Percentiles rank a stretch among this genome's conserved stretches.
phyloP scores from a whole-genome alignment of 208 protist genomes.

The Paratrypanosoma confusum region DNA sequence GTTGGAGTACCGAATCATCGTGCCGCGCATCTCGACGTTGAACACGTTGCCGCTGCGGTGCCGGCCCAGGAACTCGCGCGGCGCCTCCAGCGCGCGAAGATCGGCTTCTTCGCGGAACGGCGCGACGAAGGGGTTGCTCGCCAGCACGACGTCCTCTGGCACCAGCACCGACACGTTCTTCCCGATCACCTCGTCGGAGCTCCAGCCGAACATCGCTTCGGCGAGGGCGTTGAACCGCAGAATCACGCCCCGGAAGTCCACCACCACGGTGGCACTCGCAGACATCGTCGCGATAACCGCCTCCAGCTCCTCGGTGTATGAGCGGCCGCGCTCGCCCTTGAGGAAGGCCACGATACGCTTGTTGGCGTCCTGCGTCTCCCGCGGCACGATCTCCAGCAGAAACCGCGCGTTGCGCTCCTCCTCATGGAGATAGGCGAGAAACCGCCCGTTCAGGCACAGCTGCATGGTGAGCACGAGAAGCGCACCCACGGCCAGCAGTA shows the following conservation, averaged over 20 bases:
- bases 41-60: constrained; percentile 13
- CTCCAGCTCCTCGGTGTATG: constrained; percentile 2
- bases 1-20: constrained; percentile 3
- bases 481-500: neutral
- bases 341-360: constrained; percentile 4
- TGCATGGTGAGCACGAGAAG: neutral
- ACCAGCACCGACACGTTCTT: constrained; percentile 5
- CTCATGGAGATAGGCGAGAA: neutral
- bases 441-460: neutral
- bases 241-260: constrained; percentile 5
- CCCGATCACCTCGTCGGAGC: constrained; percentile 6
- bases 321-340: neutral
- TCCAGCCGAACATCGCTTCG: constrained; percentile 13
- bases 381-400: constrained; percentile 5
- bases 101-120: neutral
- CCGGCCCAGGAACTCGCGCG: constrained; percentile 1
- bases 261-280: constrained; percentile 1
- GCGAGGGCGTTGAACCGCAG: constrained; percentile 13
- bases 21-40: constrained; percentile 3
- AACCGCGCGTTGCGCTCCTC: constrained; percentile 7
- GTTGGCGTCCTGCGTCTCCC: constrained; percentile 3
- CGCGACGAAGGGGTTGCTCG: constrained; percentile 1
- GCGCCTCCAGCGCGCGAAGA: constrained; percentile 3
- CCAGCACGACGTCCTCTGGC: neutral
- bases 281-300: constrained; percentile 6